Percentiles rank a stretch among this genome's conserved stretches.
Evolutionary conservation across 75 land plant genomes (phyloP).

Genomic region (Pinus taeda): DNA sequence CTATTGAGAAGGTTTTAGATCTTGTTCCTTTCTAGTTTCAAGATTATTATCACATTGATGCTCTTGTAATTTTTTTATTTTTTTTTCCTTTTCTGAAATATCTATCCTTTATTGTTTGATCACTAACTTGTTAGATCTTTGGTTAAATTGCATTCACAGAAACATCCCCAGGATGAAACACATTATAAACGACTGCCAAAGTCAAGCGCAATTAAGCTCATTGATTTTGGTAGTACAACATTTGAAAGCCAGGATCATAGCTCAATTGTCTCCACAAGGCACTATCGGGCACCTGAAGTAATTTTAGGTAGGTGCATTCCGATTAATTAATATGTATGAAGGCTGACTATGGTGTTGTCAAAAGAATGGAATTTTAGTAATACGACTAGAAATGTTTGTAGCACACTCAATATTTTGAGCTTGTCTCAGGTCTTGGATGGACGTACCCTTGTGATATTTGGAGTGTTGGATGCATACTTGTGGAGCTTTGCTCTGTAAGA

Average conservation of each 20-base stretch:
- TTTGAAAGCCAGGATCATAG: constrained; percentile 73
- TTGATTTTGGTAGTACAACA: constrained; percentile 94
- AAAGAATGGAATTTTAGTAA: background rate
- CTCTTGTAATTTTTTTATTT: background rate
- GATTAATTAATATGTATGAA: constrained; percentile 1
- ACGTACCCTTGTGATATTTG: constrained; percentile 83
- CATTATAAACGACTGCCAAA: constrained; percentile 60
- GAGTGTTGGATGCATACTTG: constrained; percentile 86
- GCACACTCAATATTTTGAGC: constrained; percentile 10
- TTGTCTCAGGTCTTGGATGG: constrained; percentile 71
- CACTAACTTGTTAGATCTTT: background rate
- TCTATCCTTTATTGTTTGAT: background rate
- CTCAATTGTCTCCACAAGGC: constrained; percentile 86
- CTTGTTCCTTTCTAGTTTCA: background rate
- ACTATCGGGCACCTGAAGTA: constrained; percentile 96
- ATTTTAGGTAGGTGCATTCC: constrained; percentile 64
- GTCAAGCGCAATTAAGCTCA: constrained; percentile 92
- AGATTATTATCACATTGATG: too few species aligned
- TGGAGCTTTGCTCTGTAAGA: constrained; percentile 77
- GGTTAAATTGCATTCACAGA: constrained; percentile 19
- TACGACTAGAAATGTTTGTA: background rate
- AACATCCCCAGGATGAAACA: constrained; percentile 47
- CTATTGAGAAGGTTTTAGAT: background rate
- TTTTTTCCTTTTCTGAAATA: too few species aligned
- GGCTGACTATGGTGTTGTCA: constrained; percentile 7